These are phyloP conservation scores for Ceratocystis alfenasii DNA, from an alignment of 2,329 filamentous ascomycete genomes.

Conservation along the genomic window DNA sequence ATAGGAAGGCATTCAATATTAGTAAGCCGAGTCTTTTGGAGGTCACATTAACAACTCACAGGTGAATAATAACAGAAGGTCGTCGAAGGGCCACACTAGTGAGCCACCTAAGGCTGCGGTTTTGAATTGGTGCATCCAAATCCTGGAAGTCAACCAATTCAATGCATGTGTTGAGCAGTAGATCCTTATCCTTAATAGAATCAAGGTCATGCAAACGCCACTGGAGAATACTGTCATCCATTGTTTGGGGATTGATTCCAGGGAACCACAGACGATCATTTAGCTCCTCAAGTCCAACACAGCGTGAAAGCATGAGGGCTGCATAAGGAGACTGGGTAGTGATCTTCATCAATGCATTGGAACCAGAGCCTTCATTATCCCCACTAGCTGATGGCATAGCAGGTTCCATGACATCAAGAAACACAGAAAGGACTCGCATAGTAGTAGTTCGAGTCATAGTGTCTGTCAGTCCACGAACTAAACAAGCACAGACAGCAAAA, in stretches of 20 bases:
- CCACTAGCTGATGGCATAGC: conserved; percentile 21
- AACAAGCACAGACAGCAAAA: conserved; percentile 52
- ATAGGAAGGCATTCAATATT: conserved; percentile 11
- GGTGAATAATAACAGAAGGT: conserved; percentile 44
- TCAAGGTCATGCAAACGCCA: conserved; percentile 36
- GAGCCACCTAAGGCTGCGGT: conserved; percentile 47
- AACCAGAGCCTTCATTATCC: conserved; percentile 26
- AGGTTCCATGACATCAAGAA: conserved; percentile 36
- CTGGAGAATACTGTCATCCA: conserved; percentile 32
- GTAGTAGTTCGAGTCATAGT: conserved; percentile 47
- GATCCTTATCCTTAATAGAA: conserved; percentile 45
- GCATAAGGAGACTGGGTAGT: conserved; percentile 43
- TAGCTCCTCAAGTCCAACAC: conserved; percentile 45
- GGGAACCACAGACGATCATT: conserved; percentile 52
- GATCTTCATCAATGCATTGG: conserved; percentile 22
- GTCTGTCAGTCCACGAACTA: conserved; percentile 53
- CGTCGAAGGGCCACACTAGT: conserved; percentile 43
- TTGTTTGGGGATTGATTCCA: conserved; percentile 37
- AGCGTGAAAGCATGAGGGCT: conserved; percentile 46
- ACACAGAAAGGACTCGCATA: conserved; percentile 49
- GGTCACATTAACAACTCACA: conserved; percentile 37
- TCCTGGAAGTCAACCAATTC: conserved; percentile 55
- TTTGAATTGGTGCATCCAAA: conserved; percentile 50
- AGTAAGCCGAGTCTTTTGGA: conserved; percentile 22
- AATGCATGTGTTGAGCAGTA: conserved; percentile 51